Evolutionary conservation across 106 monocot species (phyloP), one percentile per base, ranked within the genome.

Genomic region (Platanthera guangdongensis): DNA sequence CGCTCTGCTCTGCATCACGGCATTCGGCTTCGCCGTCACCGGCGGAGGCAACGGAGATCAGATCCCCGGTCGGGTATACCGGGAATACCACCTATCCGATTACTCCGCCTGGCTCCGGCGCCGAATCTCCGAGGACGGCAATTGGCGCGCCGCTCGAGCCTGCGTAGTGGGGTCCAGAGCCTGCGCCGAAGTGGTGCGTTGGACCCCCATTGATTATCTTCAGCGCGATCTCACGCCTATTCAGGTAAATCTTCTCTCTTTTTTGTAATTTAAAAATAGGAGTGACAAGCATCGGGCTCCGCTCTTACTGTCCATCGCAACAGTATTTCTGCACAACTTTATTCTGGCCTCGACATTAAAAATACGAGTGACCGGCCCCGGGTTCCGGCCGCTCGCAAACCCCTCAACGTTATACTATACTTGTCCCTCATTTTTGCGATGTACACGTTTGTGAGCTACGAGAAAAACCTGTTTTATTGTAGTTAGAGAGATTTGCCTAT

Each of bases 131-230:
- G 84, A 87, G 46, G 64, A 74, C 12, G 18, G 18, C 9, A 84
- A 86, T 68, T 97, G 91, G 97, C 55, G 60, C 15, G 78, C 89
- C 18, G 82, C 89, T 9, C 67, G 75, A 16, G 86, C 83, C 9
- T 97, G 97, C 73, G 81, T 94, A 28, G 75, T 87, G 16, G 86
- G 87, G 0, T 91, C 93, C 25, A 86, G 76, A 60, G 82, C 90
- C 5, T 97, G 97, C 50, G 74, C 67, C 14, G 76, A 89, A 77
- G 74, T 97, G 64, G 84, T 87, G 0, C 10, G 19, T 0, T 97
- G 97, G 97, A 86, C 97, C 0, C 97, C 97, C 5, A 65, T 91
- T 45, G 94, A 97, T 64, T 97, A 93, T 69, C 78, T 94, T 50
- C 87, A 93, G 75, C 72, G 79, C 8, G 86, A 87, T 47, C 87